Evolutionary conservation across 2,329 filamentous ascomycete species (phyloP).

Genomic region (Diaporthe velutina): DNA sequence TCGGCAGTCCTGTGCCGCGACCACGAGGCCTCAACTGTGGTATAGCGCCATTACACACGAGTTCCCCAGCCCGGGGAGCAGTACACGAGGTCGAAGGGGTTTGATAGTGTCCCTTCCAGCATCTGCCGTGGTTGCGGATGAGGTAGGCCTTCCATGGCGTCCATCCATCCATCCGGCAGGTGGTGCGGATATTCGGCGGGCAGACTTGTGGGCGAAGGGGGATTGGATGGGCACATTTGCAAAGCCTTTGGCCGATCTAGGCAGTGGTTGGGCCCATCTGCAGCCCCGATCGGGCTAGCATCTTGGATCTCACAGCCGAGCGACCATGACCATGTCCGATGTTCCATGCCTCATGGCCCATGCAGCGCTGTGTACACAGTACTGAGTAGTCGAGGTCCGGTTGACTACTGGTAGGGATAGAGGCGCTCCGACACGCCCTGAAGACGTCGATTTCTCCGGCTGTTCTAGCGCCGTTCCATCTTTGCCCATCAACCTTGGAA

Average conservation of each 20-base stretch:
- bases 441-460: background rate
- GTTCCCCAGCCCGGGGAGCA: background rate
- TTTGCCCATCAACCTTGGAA: slow-evolving; percentile 9
- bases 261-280: slow-evolving; percentile 12
- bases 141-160: background rate
- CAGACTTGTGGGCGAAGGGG: background rate
- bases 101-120: background rate
- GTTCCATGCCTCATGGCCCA: background rate
- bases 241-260: slow-evolving; percentile 1
- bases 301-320: slow-evolving; percentile 23
- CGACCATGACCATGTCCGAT: background rate
- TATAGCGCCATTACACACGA: background rate
- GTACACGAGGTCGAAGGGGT: background rate
- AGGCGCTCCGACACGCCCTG: slow-evolving; percentile 12
- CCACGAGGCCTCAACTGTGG: background rate
- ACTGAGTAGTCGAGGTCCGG: background rate
- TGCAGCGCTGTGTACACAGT: background rate
- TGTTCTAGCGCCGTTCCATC: slow-evolving; percentile 27
- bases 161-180: background rate
- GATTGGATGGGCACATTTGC: background rate
- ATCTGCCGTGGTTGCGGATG: slow-evolving; percentile 5
- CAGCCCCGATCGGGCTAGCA: slow-evolving; percentile 26
- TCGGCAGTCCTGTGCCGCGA: slow-evolving; percentile 3
- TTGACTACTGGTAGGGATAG: background rate
- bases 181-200: background rate